Conservation (phyloP, 2,329 filamentous ascomycete species). For the Acrocalymma vagum region DNA sequence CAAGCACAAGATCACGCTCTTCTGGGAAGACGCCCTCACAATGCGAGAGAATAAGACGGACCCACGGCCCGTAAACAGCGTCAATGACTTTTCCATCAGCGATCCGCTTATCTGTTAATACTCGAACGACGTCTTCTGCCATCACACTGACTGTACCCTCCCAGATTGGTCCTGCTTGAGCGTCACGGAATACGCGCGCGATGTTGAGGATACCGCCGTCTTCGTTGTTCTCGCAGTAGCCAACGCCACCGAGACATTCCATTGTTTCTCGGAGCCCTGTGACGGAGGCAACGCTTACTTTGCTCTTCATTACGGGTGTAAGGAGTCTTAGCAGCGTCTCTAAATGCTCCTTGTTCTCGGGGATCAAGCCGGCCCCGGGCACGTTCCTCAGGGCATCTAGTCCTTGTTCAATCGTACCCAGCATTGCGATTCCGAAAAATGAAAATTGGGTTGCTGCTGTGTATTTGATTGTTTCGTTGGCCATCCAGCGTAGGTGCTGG, state of each 20-base stretch:
- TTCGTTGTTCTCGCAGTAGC: conserved; percentile 70
- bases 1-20: conserved; percentile 18
- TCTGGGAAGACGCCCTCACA: conserved; percentile 12
- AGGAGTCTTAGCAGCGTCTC: conserved; percentile 29
- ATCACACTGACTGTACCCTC: conserved; percentile 78
- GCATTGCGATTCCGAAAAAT: conserved; percentile 62
- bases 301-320: conserved; percentile 34
- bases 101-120: conserved; percentile 47
- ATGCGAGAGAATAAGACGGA: conserved; percentile 12
- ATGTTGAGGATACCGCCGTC: conserved; percentile 68
- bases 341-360: conserved; percentile 21
- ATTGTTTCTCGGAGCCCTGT: conserved; percentile 64
- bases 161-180: conserved; percentile 71
- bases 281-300: conserved; percentile 44
- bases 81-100: conserved; percentile 30
- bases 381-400: conserved; percentile 33
- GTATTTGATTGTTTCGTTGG: conserved; percentile 65
- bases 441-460: conserved; percentile 64
- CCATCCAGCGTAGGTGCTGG: conserved; percentile 67
- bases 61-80: conserved; percentile 29
- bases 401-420: conserved; percentile 63
- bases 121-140: conserved; percentile 60
- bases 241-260: conserved; percentile 72
- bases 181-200: conserved; percentile 71
- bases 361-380: conserved; percentile 28